Evolutionary conservation across 2,329 filamentous ascomycete species (phyloP), one percentile per base, ranked within the genome.

Genomic region (Ilyonectria sp.): DNA sequence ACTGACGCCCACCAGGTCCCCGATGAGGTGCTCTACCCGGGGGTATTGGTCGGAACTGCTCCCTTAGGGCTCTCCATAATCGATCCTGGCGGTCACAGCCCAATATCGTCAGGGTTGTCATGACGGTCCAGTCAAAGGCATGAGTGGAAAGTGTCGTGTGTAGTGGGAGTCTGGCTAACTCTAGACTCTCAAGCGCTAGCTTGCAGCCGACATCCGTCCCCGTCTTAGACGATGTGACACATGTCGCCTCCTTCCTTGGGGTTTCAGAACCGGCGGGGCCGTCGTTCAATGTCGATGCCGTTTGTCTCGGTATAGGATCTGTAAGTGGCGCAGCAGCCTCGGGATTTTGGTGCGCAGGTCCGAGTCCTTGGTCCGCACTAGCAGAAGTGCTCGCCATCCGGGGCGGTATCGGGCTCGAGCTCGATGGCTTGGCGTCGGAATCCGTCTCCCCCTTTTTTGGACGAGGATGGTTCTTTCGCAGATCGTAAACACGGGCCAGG

Each of bases 71-170:
- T 11, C 60, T 61, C 60, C 63, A 69, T 8, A 69, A 47, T 52
- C 65, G 61, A 35, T 69, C 67, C 11, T 63, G 65, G 26, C 57
- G 60, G 33, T 65, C 60, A 35, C 67, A 69, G 29, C 58, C 40
- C 50, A 69, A 31, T 8, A 69, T 67, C 15, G 67, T 69, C 21
- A 67, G 57, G 35, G 64, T 64, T 11, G 67, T 69, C 46, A 69
- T 44, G 37, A 69, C 60, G 15, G 64, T 65, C 67, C 67, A 69
- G 64, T 69, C 67, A 33, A 69, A 50, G 26, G 67, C 67, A 15
- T 67, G n/a, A 15, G 49, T 57, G 43, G 56, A 67, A 3, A 69
- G 50, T 8, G 56, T 31, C 13, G 67, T 65, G 44, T 69, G 60
- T 4, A 69, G 35, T 6, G 67, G 64, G 35, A 69, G 50, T 23